Evolutionary conservation across 176 grass and related monocot genomes (phyloP).

Genomic region (Eleusine coracana): DNA sequence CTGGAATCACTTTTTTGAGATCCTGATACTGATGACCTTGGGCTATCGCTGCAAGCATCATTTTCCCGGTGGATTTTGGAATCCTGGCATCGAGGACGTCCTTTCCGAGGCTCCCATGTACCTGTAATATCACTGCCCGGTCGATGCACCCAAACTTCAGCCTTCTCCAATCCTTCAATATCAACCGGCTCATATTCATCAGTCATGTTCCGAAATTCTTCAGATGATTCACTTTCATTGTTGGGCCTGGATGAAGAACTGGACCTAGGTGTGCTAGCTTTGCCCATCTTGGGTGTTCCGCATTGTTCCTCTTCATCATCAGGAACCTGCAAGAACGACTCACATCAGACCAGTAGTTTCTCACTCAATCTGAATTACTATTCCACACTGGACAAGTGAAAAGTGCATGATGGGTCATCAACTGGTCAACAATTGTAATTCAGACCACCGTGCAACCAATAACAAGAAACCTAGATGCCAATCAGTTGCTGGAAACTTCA

Average conservation of each 20-base stretch:
- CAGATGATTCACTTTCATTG: conserved; percentile 32
- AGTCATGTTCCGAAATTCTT: conserved; percentile 54
- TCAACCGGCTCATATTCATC: conserved; percentile 83
- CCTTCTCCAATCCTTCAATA: conserved; percentile 77
- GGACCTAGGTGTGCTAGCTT: conserved; percentile 44
- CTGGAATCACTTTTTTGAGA: conserved; percentile 73
- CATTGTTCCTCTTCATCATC: conserved; percentile 36
- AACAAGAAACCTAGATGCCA: not conserved
- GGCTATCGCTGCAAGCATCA: conserved; percentile 49
- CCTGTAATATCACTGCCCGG: conserved; percentile 61
- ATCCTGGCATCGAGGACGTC: conserved; percentile 54
- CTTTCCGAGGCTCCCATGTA: conserved; percentile 79
- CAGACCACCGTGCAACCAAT: not conserved
- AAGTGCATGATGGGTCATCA: conserved; percentile 2
- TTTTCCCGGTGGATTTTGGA: conserved; percentile 53
- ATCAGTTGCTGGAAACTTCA: not conserved
- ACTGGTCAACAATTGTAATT: not conserved
- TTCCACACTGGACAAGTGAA: not conserved
- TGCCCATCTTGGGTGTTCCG: conserved; percentile 34
- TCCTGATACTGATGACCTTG: conserved; percentile 53
- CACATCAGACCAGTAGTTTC: not conserved
- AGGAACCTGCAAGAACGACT: conserved; percentile 40
- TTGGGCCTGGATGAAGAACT: conserved; percentile 45
- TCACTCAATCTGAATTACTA: not conserved
- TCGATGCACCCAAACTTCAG: conserved; percentile 75